Evolutionary conservation across 1,139 yeast genomes (phyloP), one percentile per base, ranked within the genome.

Genomic region (Yamadazyma buinensis): DNA sequence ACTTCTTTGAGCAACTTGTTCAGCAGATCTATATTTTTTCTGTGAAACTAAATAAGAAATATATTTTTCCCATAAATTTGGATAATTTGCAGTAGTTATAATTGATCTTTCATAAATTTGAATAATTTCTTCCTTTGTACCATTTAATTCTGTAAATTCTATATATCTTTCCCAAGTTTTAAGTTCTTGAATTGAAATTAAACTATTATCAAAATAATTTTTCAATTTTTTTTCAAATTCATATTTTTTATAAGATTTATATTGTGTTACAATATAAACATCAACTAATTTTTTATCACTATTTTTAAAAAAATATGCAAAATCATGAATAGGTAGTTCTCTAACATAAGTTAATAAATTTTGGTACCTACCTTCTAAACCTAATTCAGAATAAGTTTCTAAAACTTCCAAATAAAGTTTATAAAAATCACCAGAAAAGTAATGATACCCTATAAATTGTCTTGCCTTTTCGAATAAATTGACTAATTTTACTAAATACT

Each of bases 301-400:
- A 17, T 59, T 41, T 28, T 67, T 62, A 34, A 46, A 55, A 55
- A 71, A 80, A 49, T 79, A 80, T 38, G 74, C 74, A 55, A 78
- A 88, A 47, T 87, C 86, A 56, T 87, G 87, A 23, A 83, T 47
- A 0, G 97, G 97, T 2, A 84, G 61, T 44, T 80, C 86, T 8
- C 85, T 55, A 8, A 83, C 61, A 29, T 80, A 67, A 35, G 88
- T 64, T 25, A 88, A 58, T 10, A 87, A 52, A 30, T 61, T 42
- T 39, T 69, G 70, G 40, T 70, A 67, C 38, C 67, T 68, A 29
- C 44, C 34, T n/a, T 44, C 57, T 48, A 47, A 52, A 15, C 49
- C 45, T 1, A 52, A 34, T 34, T 61, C 56, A 8, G 47, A 32
- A 38, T 65, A 66, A 35, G 56, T 65, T 49, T 51, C 70, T 61